Percentiles rank a stretch among this genome's conserved stretches.
Conservation (phyloP, 2,329 filamentous ascomycete genomes). For the Botrytis fragariae region DNA sequence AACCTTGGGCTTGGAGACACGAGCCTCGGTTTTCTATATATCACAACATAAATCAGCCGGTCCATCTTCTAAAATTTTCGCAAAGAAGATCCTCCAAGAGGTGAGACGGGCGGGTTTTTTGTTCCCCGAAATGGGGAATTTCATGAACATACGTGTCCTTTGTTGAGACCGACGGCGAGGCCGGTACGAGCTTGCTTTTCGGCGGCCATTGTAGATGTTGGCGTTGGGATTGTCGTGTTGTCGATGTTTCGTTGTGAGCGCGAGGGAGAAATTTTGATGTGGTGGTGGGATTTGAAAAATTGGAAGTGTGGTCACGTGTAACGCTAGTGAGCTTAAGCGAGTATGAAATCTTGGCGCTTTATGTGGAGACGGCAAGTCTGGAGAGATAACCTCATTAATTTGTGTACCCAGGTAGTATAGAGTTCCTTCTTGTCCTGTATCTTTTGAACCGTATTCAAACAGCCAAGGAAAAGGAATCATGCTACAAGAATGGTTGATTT, state of each 20-base stretch:
- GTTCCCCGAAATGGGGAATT: slow-evolving; percentile 25
- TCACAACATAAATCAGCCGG: slow-evolving; percentile 33
- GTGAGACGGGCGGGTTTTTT: slow-evolving; percentile 51
- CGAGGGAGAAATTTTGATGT: background rate
- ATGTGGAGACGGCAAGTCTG: background rate
- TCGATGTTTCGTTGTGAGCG: slow-evolving; percentile 1
- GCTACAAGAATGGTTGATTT: background rate
- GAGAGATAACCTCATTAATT: background rate
- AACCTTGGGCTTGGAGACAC: slow-evolving; percentile 74
- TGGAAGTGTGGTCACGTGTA: slow-evolving; percentile 5
- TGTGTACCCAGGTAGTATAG: background rate
- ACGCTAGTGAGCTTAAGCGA: background rate
- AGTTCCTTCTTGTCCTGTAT: background rate
- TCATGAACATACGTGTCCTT: slow-evolving; percentile 56
- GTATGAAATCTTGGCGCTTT: slow-evolving; percentile 2
- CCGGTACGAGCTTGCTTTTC: slow-evolving; percentile 57
- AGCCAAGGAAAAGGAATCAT: background rate
- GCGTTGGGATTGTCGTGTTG: slow-evolving; percentile 16
- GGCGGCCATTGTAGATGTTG: slow-evolving; percentile 51
- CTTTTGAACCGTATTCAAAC: background rate
- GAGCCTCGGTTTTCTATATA: slow-evolving; percentile 76
- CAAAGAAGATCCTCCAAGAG: slow-evolving; percentile 69
- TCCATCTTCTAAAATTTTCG: slow-evolving; percentile 30
- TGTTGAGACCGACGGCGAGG: slow-evolving; percentile 61
- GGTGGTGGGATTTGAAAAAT: background rate